These are phyloP conservation scores for Paecilomyces dactylethromorphus DNA, from an alignment of 2,329 filamentous ascomycete species.

Conservation along the genomic window DNA sequence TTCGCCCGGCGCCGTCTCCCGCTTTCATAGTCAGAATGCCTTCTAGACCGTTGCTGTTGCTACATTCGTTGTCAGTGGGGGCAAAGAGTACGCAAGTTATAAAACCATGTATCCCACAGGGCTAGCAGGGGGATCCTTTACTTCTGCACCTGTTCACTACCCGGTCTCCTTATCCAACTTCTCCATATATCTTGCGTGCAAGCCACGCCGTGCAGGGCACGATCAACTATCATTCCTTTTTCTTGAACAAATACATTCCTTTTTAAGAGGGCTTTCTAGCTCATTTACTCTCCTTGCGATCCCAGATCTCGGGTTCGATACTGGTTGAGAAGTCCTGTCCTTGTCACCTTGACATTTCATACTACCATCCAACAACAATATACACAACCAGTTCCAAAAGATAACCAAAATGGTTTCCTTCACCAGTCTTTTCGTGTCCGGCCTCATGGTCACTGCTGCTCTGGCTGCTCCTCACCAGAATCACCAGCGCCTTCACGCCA, in stretches of 20 bases:
- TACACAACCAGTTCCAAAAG: not conserved
- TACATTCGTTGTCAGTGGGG: not conserved
- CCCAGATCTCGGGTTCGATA: not conserved
- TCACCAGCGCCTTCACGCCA: constrained; percentile 11
- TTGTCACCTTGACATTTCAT: not conserved
- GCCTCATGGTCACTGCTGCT: constrained; percentile 11
- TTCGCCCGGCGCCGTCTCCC: not conserved
- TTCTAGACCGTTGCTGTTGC: not conserved
- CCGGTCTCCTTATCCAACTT: not conserved
- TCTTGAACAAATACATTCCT: not conserved
- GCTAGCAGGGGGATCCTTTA: not conserved
- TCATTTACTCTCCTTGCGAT: not conserved
- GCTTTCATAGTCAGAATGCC: not conserved
- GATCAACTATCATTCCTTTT: not conserved
- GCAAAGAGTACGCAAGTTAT: not conserved
- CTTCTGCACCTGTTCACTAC: not conserved
- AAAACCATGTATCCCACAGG: not conserved
- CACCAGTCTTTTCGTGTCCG: not conserved
- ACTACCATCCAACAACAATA: not conserved
- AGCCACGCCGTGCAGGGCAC: not conserved
- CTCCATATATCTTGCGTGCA: not conserved
- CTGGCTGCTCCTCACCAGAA: constrained; percentile 13
- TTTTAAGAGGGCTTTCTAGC: not conserved
- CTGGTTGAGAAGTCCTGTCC: not conserved
- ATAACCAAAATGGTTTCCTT: not conserved